Conservation (phyloP, 441 rosid genomes). For the Kokia cookei region DNA sequence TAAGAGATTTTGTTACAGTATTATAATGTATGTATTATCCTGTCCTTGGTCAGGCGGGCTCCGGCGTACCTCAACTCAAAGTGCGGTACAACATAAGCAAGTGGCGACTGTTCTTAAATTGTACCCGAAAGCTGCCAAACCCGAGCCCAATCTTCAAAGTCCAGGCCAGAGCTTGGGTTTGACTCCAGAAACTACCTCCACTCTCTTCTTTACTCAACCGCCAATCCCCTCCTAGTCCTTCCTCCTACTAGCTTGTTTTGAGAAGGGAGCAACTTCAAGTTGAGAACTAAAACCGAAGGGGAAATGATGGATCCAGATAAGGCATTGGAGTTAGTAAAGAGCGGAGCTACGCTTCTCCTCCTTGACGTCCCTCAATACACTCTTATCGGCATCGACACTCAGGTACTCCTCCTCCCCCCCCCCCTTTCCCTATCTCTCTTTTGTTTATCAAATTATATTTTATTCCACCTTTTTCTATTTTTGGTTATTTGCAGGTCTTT, state of each 20-base stretch:
- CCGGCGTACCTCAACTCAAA: no score
- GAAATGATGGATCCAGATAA: conserved; percentile 60
- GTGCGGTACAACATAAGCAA: background rate
- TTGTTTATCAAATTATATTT: background rate
- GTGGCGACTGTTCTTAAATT: background rate
- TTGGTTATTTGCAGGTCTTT: conserved; percentile 41
- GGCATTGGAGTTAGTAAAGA: conserved; percentile 66
- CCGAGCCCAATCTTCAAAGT: background rate
- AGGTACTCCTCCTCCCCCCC: conserved; percentile 21
- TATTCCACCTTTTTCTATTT: background rate
- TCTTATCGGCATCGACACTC: conserved; percentile 77
- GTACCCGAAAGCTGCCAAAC: background rate
- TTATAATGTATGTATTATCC: no score
- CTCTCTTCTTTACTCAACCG: background rate
- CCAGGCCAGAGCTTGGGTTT: background rate
- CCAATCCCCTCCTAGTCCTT: background rate
- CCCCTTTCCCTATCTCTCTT: background rate
- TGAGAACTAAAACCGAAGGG: background rate
- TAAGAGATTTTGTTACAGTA: no score
- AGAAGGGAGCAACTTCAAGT: background rate
- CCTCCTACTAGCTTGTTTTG: background rate
- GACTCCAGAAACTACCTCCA: background rate
- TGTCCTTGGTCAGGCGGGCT: no score
- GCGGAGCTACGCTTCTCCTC: conserved; percentile 68
- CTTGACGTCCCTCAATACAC: conserved; percentile 82